Evolutionary conservation across 768 basidiomycete species (phyloP).

Genomic region (Collybia nuda): DNA sequence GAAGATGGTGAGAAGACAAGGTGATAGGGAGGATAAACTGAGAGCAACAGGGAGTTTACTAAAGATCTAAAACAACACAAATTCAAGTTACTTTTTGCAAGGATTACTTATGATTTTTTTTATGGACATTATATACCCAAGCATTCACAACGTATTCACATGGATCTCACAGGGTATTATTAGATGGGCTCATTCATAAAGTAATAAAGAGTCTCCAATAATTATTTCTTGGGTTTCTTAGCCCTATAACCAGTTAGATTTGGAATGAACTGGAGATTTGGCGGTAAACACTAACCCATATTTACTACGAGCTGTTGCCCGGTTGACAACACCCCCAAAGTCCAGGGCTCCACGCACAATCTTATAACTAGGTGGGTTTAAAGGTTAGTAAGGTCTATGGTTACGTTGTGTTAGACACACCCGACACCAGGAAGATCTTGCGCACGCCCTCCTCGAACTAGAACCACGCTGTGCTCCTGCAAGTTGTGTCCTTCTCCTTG

Average conservation of each 20-base stretch:
- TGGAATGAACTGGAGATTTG: constrained; percentile 4
- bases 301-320: constrained; percentile 80
- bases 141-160: not conserved
- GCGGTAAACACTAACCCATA: constrained; percentile 66
- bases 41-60: constrained; percentile 64
- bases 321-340: constrained; percentile 85
- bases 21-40: constrained; percentile 62
- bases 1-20: constrained; percentile 61
- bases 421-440: constrained; percentile 98
- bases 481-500: constrained; percentile 97
- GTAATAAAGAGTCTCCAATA: not conserved
- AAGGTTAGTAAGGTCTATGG: not conserved
- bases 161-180: not conserved
- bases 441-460: constrained; percentile 92
- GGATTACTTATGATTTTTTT: not conserved
- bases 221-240: constrained; percentile 86
- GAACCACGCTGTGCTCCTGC: constrained; percentile 95
- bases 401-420: constrained; percentile 40
- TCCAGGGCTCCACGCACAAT: constrained; percentile 91
- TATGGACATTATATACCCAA: not conserved
- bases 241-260: constrained; percentile 36
- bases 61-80: constrained; percentile 29
- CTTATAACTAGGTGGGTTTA: constrained; percentile 70
- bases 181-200: too few relatives aligned
- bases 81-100: constrained; percentile 4